Evolutionary conservation across 176 grass and related monocot genomes (phyloP).

Genomic region (Ampelocalamus luodianensis): DNA sequence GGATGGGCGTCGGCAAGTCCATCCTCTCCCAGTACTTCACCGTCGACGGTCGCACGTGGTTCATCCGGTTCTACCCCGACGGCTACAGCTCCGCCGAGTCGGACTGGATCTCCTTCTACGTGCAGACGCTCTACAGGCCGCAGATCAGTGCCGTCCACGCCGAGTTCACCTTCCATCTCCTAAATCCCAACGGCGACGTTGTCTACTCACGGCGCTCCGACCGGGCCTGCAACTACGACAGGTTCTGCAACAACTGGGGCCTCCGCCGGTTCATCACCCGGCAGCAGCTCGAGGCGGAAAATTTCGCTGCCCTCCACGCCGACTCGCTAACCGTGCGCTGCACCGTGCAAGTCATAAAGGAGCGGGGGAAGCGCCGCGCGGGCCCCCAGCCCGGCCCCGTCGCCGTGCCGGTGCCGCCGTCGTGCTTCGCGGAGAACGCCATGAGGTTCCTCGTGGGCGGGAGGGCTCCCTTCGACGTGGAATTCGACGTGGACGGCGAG

Average conservation of each 20-base stretch:
- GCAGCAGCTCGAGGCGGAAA: neutral
- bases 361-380: neutral
- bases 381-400: neutral
- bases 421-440: constrained; percentile 16
- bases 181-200: constrained; percentile 37
- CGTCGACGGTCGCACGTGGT: constrained; percentile 46
- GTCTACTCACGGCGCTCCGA: constrained; percentile 16
- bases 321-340: constrained; percentile 43
- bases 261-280: constrained; percentile 44
- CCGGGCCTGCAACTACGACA: constrained; percentile 22
- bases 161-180: constrained; percentile 47
- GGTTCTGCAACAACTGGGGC: constrained; percentile 37
- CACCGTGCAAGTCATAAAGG: constrained; percentile 35
- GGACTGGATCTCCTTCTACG: constrained; percentile 11
- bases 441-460: constrained; percentile 14
- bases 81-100: neutral
- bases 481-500: constrained; percentile 32
- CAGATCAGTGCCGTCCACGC: constrained; percentile 15
- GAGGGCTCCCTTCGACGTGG: constrained; percentile 48
- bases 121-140: constrained; percentile 36
- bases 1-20: constrained; percentile 38
- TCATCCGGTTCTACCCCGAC: constrained; percentile 50
- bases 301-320: constrained; percentile 19
- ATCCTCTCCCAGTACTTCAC: constrained; percentile 45
- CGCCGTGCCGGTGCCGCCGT: neutral